phyloP scores from a whole-genome alignment of 306 rosid genomes.

The Vigna hirtella region DNA sequence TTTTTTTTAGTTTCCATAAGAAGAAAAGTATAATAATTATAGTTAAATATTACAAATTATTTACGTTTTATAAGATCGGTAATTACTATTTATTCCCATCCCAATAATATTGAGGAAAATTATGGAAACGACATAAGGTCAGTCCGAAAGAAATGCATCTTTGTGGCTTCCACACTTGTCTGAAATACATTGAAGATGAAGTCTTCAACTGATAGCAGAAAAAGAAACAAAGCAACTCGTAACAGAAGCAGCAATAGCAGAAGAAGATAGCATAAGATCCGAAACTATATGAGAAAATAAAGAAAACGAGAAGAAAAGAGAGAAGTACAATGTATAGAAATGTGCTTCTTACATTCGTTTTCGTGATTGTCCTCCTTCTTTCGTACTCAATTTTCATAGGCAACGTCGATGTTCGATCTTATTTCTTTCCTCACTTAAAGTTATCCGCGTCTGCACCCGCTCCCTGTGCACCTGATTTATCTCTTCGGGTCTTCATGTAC shows the following conservation, averaged over 20 bases:
- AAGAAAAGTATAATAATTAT: neutral
- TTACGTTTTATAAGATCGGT: neutral
- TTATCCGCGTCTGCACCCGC: constrained; percentile 39
- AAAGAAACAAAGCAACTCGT: neutral
- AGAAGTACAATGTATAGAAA: constrained; percentile 58
- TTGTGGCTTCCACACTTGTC: neutral
- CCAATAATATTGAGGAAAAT: neutral
- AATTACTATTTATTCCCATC: neutral
- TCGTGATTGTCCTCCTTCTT: constrained; percentile 59
- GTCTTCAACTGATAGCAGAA: constrained; percentile 23
- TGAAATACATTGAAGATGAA: neutral
- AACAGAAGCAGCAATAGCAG: neutral
- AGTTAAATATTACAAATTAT: neutral
- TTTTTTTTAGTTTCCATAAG: no score
- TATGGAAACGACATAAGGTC: neutral
- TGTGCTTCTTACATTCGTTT: constrained; percentile 56
- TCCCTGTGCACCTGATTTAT: constrained; percentile 52
- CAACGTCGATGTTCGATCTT: constrained; percentile 67
- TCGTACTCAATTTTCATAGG: constrained; percentile 73
- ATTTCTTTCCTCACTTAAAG: constrained; percentile 66
- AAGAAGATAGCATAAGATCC: no score
- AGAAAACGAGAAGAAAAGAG: neutral
- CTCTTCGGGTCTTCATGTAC: constrained; percentile 84
- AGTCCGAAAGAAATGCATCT: neutral
- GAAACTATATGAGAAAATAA: neutral